A percentile compares a stretch with the other conserved stretches of the same genome.
Conservation (phyloP, 306 rosid species). For the Styphnolobium japonicum region DNA sequence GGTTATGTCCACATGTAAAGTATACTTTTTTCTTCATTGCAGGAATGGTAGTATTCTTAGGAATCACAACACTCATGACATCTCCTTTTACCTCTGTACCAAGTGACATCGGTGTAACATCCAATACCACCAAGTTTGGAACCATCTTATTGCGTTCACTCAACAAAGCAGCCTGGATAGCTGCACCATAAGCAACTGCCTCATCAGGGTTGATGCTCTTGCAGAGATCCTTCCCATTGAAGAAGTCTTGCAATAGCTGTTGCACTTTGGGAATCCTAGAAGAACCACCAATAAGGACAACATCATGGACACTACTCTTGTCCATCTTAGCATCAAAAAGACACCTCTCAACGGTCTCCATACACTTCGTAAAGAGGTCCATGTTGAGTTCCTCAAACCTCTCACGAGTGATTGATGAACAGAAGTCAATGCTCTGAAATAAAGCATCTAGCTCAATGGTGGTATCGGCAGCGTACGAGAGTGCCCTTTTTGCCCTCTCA, state of each 20-base stretch:
- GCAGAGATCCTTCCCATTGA: too few relatives aligned
- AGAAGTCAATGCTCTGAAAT: neutral
- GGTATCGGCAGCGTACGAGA: slow-evolving; percentile 39
- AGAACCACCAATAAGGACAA: too few relatives aligned
- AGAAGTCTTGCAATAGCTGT: slow-evolving; percentile 42
- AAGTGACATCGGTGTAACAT: too few relatives aligned
- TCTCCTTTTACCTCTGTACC: too few relatives aligned
- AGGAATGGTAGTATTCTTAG: too few relatives aligned
- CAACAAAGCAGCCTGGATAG: too few relatives aligned
- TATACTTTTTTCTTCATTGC: neutral
- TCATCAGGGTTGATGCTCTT: too few relatives aligned
- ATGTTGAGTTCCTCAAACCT: neutral
- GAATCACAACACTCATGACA: too few relatives aligned
- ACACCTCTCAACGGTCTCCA: slow-evolving; percentile 46
- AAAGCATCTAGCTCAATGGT: slow-evolving; percentile 34
- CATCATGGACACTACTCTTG: slow-evolving; percentile 44
- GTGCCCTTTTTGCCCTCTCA: slow-evolving; percentile 44
- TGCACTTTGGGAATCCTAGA: slow-evolving; percentile 51
- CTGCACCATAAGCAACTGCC: too few relatives aligned
- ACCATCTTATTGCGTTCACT: too few relatives aligned
- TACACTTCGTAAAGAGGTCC: slow-evolving; percentile 48
- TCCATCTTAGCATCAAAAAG: slow-evolving; percentile 51
- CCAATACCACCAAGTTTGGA: too few relatives aligned
- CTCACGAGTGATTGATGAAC: slow-evolving; percentile 31
- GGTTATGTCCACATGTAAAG: neutral